Evolutionary conservation across 108 stramenopile species (phyloP).

Genomic region (Nitzschia inconspicua): DNA sequence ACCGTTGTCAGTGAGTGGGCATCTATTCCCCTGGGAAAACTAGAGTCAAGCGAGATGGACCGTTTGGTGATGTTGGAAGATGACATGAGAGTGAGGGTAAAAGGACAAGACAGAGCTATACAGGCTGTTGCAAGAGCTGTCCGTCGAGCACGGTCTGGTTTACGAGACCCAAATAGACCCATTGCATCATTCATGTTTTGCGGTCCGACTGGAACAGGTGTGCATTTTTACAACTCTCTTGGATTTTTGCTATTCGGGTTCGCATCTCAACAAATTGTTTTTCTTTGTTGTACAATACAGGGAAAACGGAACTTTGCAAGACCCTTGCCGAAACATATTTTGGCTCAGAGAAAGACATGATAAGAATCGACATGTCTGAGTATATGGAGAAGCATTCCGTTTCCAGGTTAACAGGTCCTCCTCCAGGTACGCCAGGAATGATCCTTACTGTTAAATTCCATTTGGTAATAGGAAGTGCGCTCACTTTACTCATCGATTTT

Average conservation of each 20-base stretch:
- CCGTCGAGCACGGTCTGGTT: slow-evolving; percentile 77
- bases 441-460: too few relatives aligned
- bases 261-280: neutral
- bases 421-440: slow-evolving; percentile 68
- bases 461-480: neutral
- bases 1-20: slow-evolving; percentile 65
- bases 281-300: slow-evolving; percentile 28
- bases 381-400: slow-evolving; percentile 93
- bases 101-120: slow-evolving; percentile 86
- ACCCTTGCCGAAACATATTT: slow-evolving; percentile 86
- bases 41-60: slow-evolving; percentile 75
- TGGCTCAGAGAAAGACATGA: slow-evolving; percentile 84
- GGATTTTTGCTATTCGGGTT: neutral
- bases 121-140: slow-evolving; percentile 81
- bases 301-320: slow-evolving; percentile 94
- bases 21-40: slow-evolving; percentile 71
- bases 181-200: slow-evolving; percentile 89
- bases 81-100: slow-evolving; percentile 66
- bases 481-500: neutral
- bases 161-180: slow-evolving; percentile 74
- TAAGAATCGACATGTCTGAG: slow-evolving; percentile 94
- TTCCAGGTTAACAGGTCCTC: slow-evolving; percentile 87
- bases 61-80: slow-evolving; percentile 77
- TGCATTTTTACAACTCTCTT: neutral
- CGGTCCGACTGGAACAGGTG: slow-evolving; percentile 80